Base-by-base conservation (phyloP, 768 basidiomycete genomes). In the Clitopilus hobsonii region DNA sequence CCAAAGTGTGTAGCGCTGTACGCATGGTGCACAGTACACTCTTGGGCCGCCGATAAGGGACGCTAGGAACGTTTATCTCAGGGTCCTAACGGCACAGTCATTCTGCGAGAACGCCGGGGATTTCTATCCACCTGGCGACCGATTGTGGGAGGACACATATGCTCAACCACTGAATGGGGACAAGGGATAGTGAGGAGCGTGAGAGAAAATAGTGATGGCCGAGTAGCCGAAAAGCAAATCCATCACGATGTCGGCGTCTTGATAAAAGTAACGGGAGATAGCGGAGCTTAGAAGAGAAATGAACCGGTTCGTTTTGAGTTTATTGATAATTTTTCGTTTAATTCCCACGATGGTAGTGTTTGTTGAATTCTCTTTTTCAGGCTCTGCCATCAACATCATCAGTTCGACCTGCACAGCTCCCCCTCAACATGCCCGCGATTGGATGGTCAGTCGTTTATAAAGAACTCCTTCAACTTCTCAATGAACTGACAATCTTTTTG, bases 371-470 rank as follows among this genome's bases (percentile, higher is more conserved):
- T 48, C 38, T 61, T 54, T 54, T 57, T 58, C 52, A 53, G 38
- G 25, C 59, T 48, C 51, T 57, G 54, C 51, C 60, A 63, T 61
- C 60, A 63, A 59, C 61, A 63, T 61, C 55, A 56, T 45, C 41
- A 48, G 49, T 56, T 45, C 41, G 41, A 45, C 41, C 55, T 51
- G 61, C 61, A 59, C 57, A 54, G 54, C 58, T 63, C 58, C 54
- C 32, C 51, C 56, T 53, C 51, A 61, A 56, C 48, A 69, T 69
- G 68, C 57, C 68, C 65, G 59, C 65, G 61, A 70, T 66, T 67
- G 66, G 64, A 61, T 69, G 69, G 69, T 70, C 47, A 47, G 65
- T 60, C 49, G 41, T 45, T 45, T 45, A 45, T 45, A 45, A 29
- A 28, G 49, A 52, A 36, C 28, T 38, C 53, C 56, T 59, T 66